phyloP scores from a whole-genome alignment of 225 moss, liverwort and hornwort species.

The Marchantia polymorpha region DNA sequence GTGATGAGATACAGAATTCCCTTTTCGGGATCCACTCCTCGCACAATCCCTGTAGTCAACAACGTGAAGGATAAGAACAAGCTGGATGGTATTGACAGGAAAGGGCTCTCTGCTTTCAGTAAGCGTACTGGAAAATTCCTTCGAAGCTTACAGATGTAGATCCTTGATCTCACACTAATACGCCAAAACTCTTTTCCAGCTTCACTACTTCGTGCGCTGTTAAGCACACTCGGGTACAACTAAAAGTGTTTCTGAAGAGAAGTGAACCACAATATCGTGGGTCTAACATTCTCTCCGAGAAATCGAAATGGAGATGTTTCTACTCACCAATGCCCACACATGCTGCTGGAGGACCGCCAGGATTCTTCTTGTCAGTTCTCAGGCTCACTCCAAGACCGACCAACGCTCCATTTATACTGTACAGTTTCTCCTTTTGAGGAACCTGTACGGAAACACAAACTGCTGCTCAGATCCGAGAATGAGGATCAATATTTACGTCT shows the following conservation, averaged over 20 bases:
- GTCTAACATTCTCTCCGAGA: background rate
- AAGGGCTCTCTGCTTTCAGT: background rate
- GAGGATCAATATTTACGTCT: no score
- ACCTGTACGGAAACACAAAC: slow-evolving; percentile 43
- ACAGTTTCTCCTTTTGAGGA: slow-evolving; percentile 57
- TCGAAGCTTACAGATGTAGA: no score
- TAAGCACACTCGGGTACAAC: no score
- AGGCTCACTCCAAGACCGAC: slow-evolving; percentile 64
- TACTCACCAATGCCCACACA: slow-evolving; percentile 76
- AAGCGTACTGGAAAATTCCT: no score
- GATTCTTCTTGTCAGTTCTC: slow-evolving; percentile 21
- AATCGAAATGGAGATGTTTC: background rate
- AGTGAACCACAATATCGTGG: background rate
- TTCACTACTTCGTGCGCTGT: no score
- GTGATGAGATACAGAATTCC: slow-evolving; percentile 72
- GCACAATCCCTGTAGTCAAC: slow-evolving; percentile 60
- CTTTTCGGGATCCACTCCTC: slow-evolving; percentile 63
- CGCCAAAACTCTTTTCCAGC: no score
- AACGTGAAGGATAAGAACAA: background rate
- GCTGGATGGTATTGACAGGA: background rate
- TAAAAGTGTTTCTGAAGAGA: no score
- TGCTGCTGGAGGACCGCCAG: slow-evolving; percentile 30
- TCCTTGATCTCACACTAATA: no score
- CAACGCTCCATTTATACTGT: slow-evolving; percentile 65
- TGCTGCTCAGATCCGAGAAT: background rate